Conservation (phyloP, 75 land plant species). For the Cunninghamia lanceolata region DNA sequence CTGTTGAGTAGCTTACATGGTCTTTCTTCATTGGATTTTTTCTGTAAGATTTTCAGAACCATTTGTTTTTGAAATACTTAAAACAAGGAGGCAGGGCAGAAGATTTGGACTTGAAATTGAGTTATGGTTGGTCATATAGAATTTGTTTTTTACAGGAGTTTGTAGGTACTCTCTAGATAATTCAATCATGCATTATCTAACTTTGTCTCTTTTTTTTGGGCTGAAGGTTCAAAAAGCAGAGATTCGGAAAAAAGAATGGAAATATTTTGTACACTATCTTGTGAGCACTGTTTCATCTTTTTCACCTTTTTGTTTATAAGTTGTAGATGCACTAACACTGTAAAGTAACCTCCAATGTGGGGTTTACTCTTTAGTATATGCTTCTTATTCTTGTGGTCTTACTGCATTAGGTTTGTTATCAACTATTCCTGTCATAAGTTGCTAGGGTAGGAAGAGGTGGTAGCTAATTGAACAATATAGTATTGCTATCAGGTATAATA, state of each 20-base stretch:
- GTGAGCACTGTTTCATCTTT: slow-evolving; percentile 35
- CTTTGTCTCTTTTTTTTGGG: neutral
- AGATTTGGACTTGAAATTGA: neutral
- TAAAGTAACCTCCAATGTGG: neutral
- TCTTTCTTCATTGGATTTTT: neutral
- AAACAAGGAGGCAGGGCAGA: neutral
- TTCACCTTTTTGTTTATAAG: neutral
- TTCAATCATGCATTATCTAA: neutral
- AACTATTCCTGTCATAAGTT: neutral
- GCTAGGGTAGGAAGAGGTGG: neutral
- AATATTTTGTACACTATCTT: slow-evolving; percentile 89
- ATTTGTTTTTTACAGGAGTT: neutral
- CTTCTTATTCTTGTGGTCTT: neutral
- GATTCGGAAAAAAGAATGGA: slow-evolving; percentile 80
- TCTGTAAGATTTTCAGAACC: neutral
- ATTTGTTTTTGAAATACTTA: neutral
- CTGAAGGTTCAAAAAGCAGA: slow-evolving; percentile 77
- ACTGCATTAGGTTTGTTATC: neutral
- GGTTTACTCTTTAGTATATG: neutral
- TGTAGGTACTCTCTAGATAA: neutral
- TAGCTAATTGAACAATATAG: slow-evolving; percentile 1
- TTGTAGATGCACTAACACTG: neutral
- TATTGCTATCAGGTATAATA: neutral
- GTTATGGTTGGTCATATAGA: neutral
- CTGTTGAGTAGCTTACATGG: neutral